Percentiles rank a stretch among this genome's conserved stretches.
phyloP scores from a whole-genome alignment of 495 filamentous ascomycete species.

The Choiromyces venosus region DNA sequence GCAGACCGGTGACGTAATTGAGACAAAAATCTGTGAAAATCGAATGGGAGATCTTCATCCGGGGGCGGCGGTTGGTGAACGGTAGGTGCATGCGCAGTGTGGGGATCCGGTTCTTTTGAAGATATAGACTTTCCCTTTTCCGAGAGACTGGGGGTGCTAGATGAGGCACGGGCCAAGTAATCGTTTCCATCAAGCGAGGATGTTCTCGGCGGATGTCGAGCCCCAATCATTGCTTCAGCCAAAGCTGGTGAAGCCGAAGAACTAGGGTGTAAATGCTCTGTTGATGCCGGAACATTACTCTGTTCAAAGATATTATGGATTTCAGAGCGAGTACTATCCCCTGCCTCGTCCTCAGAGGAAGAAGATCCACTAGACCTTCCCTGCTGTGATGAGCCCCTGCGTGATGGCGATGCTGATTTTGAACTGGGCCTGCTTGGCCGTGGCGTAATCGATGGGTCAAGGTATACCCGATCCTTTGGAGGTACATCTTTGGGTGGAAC shows the following conservation, averaged over 20 bases:
- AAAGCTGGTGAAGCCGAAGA: conserved; percentile 7
- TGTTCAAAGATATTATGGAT: conserved; percentile 96
- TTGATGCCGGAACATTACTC: conserved; percentile 25
- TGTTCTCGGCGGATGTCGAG: conserved; percentile 21
- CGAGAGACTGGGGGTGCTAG: conserved; percentile 58
- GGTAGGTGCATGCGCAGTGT: conserved; percentile 53
- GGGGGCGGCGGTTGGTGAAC: conserved; percentile 67
- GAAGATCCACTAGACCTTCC: conserved; percentile 35
- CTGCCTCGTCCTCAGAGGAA: conserved; percentile 53
- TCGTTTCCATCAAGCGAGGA: conserved; percentile 52
- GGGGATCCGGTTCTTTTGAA: conserved; percentile 47
- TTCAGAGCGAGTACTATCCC: conserved; percentile 70
- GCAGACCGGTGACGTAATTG: conserved; percentile 92
- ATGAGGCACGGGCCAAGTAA: conserved; percentile 77
- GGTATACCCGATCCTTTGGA: conserved; percentile 47
- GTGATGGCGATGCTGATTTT: conserved; percentile 14
- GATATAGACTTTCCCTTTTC: conserved; percentile 52
- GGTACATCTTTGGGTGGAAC: conserved; percentile 19
- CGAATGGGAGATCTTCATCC: conserved; percentile 82
- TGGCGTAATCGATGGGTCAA: conserved; percentile 62
- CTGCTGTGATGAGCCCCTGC: conserved; percentile 18
- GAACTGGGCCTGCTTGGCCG: conserved; percentile 35
- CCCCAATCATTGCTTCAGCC: background rate
- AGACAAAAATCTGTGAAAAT: conserved; percentile 95
- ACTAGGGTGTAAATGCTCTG: conserved; percentile 37